Percentiles rank a stretch among this genome's conserved stretches.
phyloP scores from a whole-genome alignment of 345 rosid genomes.

The Dipteronia sinensis region DNA sequence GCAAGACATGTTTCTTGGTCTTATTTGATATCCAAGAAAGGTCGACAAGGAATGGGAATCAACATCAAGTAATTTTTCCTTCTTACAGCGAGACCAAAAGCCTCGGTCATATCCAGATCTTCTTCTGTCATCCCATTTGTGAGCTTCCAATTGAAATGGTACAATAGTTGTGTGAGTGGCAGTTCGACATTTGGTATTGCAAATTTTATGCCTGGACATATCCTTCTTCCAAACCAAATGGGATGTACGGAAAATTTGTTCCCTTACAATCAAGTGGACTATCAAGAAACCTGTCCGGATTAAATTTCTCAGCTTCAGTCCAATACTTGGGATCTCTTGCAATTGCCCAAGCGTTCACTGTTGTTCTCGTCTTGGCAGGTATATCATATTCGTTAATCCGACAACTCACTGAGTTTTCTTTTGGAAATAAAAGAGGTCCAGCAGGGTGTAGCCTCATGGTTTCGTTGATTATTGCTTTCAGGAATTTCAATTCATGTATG shows the following conservation, averaged over 20 bases:
- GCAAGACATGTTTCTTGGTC: too few species aligned
- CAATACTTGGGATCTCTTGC: slow-evolving; percentile 26
- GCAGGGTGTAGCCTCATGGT: slow-evolving; percentile 22
- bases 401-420: slow-evolving; percentile 4
- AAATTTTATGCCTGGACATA: slow-evolving; percentile 17
- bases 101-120: slow-evolving; percentile 27
- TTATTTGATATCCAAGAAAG: background rate
- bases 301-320: slow-evolving; percentile 12
- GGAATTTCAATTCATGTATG: slow-evolving; percentile 16
- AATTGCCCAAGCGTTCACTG: slow-evolving; percentile 19
- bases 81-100: background rate
- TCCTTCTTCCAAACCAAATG: slow-evolving; percentile 30
- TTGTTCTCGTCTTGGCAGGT: slow-evolving; percentile 15
- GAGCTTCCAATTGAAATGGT: slow-evolving; percentile 26
- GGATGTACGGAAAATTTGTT: slow-evolving; percentile 12
- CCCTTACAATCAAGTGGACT: slow-evolving; percentile 16
- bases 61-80: slow-evolving; percentile 4
- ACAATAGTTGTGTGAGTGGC: slow-evolving; percentile 18
- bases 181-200: slow-evolving; percentile 19
- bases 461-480: slow-evolving; percentile 19
- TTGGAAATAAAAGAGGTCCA: slow-evolving; percentile 1
- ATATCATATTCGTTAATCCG: slow-evolving; percentile 13
- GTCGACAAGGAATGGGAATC: background rate
- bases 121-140: slow-evolving; percentile 3
- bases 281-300: slow-evolving; percentile 20